Conservation (phyloP, 805 yeast genomes). For the Teunomyces cretensis region DNA sequence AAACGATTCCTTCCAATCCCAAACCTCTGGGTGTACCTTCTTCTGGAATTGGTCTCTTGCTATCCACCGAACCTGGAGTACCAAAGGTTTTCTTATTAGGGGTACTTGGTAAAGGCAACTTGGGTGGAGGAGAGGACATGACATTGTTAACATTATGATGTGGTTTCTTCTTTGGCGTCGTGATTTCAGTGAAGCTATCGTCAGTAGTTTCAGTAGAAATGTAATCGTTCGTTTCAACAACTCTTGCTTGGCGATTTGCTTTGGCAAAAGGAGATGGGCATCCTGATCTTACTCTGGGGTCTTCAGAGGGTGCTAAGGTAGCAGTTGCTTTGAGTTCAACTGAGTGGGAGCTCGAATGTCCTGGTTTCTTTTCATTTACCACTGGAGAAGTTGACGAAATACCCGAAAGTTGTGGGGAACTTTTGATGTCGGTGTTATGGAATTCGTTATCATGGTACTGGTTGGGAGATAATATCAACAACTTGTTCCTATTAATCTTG, state of each 20-base stretch:
- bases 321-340: slow-evolving; percentile 6
- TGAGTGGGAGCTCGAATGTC: neutral
- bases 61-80: slow-evolving; percentile 14
- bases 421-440: slow-evolving; percentile 19
- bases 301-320: slow-evolving; percentile 17
- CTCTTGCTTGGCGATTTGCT: slow-evolving; percentile 45
- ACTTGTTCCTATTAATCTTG: slow-evolving; percentile 25
- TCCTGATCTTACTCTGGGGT: slow-evolving; percentile 22
- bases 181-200: slow-evolving; percentile 9
- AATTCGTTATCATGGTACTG: slow-evolving; percentile 36
- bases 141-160: neutral
- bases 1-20: slow-evolving; percentile 39
- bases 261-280: slow-evolving; percentile 43
- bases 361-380: neutral
- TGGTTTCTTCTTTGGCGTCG: slow-evolving; percentile 15
- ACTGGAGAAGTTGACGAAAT: neutral
- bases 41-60: slow-evolving; percentile 2
- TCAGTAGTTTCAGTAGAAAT: slow-evolving; percentile 10
- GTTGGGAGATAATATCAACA: slow-evolving; percentile 39
- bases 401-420: slow-evolving; percentile 3
- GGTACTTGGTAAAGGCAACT: slow-evolving; percentile 28
- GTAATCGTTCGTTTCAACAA: slow-evolving; percentile 37
- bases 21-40: slow-evolving; percentile 34
- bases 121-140: slow-evolving; percentile 41
- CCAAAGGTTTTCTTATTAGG: slow-evolving; percentile 18